Evolutionary conservation across 345 rosid species (phyloP), one percentile per base, ranked within the genome.

Genomic region (Populus alba): DNA sequence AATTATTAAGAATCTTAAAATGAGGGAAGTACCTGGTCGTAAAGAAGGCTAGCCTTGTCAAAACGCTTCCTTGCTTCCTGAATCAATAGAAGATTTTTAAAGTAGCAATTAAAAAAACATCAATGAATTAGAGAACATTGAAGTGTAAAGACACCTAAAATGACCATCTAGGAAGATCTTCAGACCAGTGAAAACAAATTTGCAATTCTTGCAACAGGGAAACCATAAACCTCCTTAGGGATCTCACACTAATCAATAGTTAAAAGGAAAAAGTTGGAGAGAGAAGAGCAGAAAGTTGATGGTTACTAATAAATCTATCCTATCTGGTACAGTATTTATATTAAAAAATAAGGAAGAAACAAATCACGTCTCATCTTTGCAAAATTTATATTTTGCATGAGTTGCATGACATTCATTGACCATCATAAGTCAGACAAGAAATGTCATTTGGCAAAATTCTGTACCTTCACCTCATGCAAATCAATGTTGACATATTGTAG

Each of bases 51-150:
- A 79, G 98, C 94, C 90, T 94, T 97, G 88, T 97, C 99, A 88
- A 97, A 97, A 51, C 89, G 89, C 84, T 92, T 97, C 78, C 97
- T 89, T 39, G 96, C 98, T 92, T 97, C 99, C 98, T 97, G 90
- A 86, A 80, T 70, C 67, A 83, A 86, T 79, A 76, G 68, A 75
- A 71, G 27, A 79, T 78, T 73, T 76, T 83, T 82, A 87, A 80
- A 71, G 43, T 13, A 65, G 23, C 67, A 68, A 47, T 6, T 17
- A 35, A 76, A 76, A 20, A 12, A 17, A 65, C 13, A 74, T 18
- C 31, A 15, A 16, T 7, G 16, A 29, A 38, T 2, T 31, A 7
- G 23, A 15, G 47, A 23, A 75, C 37, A 65, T 45, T 12, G 27
- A 15, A 76, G 41, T 41, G 23, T 31, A 55, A 25, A 20, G 1